Evolutionary conservation across 208 protist species (phyloP).

Genomic region (Acanthamoeba castellanii): DNA sequence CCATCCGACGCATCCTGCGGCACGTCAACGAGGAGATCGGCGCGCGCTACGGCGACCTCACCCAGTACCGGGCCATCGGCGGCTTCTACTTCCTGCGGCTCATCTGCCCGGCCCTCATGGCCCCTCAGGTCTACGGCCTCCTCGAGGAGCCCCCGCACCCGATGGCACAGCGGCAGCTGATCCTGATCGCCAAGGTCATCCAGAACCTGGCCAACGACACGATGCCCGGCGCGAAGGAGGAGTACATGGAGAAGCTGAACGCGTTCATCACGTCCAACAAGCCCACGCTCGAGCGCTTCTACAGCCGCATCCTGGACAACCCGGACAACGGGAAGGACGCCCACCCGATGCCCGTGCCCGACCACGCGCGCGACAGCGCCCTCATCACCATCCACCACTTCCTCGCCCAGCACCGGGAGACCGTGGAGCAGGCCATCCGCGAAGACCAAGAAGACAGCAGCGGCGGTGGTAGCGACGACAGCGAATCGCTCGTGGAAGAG

Average conservation of each 20-base stretch:
- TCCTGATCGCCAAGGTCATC: conserved; percentile 48
- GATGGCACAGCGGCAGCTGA: conserved; percentile 54
- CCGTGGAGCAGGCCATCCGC: conserved; percentile 19
- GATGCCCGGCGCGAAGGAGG: conserved; percentile 53
- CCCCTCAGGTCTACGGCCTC: conserved; percentile 72
- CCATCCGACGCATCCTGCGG: conserved; percentile 1
- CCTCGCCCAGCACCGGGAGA: background rate
- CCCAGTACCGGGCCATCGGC: conserved; percentile 43
- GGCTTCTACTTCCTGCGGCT: conserved; percentile 69
- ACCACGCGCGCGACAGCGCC: background rate
- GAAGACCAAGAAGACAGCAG: background rate
- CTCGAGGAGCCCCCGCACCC: conserved; percentile 7
- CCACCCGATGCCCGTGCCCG: background rate
- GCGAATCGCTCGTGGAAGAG: conserved; percentile 49
- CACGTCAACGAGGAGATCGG: conserved; percentile 67
- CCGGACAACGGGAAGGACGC: conserved; percentile 8
- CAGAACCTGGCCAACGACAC: conserved; percentile 76
- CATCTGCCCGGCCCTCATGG: conserved; percentile 71
- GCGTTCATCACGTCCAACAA: conserved; percentile 54
- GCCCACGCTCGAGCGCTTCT: conserved; percentile 51
- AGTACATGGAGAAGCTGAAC: conserved; percentile 76
- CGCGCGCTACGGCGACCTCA: background rate
- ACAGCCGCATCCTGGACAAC: conserved; percentile 48
- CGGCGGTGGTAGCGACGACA: background rate
- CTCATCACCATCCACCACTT: conserved; percentile 34